Conservation (phyloP, 148 eudicot genomes). For the Dianthus caryophyllus region DNA sequence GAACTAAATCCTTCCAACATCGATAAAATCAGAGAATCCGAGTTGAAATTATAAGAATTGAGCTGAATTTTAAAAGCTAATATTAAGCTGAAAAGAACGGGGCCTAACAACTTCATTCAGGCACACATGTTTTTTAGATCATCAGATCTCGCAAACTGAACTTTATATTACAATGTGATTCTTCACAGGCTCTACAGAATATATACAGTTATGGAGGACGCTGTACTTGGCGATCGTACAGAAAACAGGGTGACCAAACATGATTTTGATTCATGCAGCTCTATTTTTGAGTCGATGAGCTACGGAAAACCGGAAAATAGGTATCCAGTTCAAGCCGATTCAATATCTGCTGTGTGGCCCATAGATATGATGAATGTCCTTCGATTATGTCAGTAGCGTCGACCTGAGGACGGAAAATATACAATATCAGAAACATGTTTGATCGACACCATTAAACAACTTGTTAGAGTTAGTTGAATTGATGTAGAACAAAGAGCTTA, state of each 20-base stretch:
- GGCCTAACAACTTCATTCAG: too few species aligned
- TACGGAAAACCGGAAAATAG: slow-evolving; percentile 60
- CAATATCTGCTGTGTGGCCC: slow-evolving; percentile 71
- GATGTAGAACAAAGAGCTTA: slow-evolving; percentile 28
- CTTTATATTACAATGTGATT: slow-evolving; percentile 15
- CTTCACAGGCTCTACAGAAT: slow-evolving; percentile 9
- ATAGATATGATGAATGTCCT: slow-evolving; percentile 90
- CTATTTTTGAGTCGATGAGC: slow-evolving; percentile 14
- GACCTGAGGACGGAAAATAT: slow-evolving; percentile 42
- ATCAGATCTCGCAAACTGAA: slow-evolving; percentile 4
- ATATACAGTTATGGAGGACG: slow-evolving; percentile 9
- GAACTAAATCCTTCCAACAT: too few species aligned
- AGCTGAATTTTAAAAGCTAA: too few species aligned
- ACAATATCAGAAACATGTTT: background rate
- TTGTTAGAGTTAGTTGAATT: slow-evolving; percentile 8
- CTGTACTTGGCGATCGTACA: background rate
- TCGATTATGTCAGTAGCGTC: slow-evolving; percentile 70
- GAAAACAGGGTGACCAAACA: background rate
- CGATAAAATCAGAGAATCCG: too few species aligned
- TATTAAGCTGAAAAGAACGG: too few species aligned
- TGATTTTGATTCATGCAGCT: background rate
- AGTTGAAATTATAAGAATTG: too few species aligned
- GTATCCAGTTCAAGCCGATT: slow-evolving; percentile 78
- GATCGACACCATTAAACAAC: background rate
- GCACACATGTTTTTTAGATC: background rate